Conservation (phyloP, 225 moss, liverwort and hornwort species). For the Polytrichum formosum region DNA sequence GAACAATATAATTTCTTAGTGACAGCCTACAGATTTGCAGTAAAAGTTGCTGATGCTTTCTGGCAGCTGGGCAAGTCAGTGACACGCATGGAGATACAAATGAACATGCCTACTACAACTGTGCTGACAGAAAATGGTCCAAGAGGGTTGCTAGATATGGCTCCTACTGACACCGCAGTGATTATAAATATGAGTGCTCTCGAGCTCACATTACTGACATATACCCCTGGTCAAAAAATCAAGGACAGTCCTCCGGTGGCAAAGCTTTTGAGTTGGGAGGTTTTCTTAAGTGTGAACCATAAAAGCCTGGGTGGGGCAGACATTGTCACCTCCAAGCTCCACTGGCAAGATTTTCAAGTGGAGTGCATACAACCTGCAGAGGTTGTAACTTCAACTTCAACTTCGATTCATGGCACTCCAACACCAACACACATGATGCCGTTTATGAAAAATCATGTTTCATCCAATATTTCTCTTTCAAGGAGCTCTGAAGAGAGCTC, state of each 20-base stretch:
- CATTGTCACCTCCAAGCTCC: slow-evolving; percentile 61
- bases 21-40: slow-evolving; percentile 65
- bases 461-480: slow-evolving; percentile 24
- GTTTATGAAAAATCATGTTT: slow-evolving; percentile 10
- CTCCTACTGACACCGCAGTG: slow-evolving; percentile 69
- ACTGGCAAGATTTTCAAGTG: slow-evolving; percentile 75
- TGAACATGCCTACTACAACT: slow-evolving; percentile 9
- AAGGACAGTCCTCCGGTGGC: slow-evolving; percentile 59
- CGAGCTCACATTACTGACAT: slow-evolving; percentile 69
- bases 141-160: slow-evolving; percentile 37
- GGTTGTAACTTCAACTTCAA: neutral
- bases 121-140: neutral
- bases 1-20: slow-evolving; percentile 74
- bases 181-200: slow-evolving; percentile 47
- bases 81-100: slow-evolving; percentile 23
- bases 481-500: slow-evolving; percentile 40
- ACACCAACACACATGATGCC: too few species aligned
- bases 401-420: too few species aligned
- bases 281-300: slow-evolving; percentile 63
- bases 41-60: slow-evolving; percentile 49
- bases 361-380: slow-evolving; percentile 70
- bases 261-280: slow-evolving; percentile 62
- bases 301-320: slow-evolving; percentile 73
- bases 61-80: slow-evolving; percentile 41
- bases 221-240: slow-evolving; percentile 37